phyloP scores from a whole-genome alignment of 2,329 filamentous ascomycete genomes.

The Gremmenia infestans region DNA sequence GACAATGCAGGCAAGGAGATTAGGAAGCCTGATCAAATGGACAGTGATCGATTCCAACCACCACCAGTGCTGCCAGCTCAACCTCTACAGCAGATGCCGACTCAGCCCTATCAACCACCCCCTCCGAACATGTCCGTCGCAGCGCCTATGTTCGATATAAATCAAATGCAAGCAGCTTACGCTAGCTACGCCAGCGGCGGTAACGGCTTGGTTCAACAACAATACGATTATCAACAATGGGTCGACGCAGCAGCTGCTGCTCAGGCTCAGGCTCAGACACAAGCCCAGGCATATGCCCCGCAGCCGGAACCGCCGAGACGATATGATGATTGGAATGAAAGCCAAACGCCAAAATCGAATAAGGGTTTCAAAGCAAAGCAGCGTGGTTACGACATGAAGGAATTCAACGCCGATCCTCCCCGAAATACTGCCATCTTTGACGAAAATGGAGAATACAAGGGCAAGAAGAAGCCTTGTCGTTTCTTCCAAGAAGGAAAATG shows the following conservation, averaged over 20 bases:
- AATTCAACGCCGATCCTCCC: slow-evolving; percentile 5
- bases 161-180: slow-evolving; percentile 24
- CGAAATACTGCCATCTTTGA: slow-evolving; percentile 19
- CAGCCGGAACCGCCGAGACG: slow-evolving; percentile 16
- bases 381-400: slow-evolving; percentile 15
- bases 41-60: slow-evolving; percentile 20
- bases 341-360: not conserved
- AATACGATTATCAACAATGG: slow-evolving; percentile 23
- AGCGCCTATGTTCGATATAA: slow-evolving; percentile 16
- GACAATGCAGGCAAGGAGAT: slow-evolving; percentile 37
- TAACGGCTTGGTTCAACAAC: slow-evolving; percentile 11
- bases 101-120: slow-evolving; percentile 15
- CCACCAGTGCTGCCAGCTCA: slow-evolving; percentile 28
- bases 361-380: slow-evolving; percentile 9
- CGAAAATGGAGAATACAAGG: slow-evolving; percentile 35
- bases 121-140: slow-evolving; percentile 9
- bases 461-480: slow-evolving; percentile 63
- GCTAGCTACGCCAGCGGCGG: slow-evolving; percentile 20
- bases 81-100: slow-evolving; percentile 13
- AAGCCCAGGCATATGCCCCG: slow-evolving; percentile 10
- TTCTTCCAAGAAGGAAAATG: slow-evolving; percentile 70
- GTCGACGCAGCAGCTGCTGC: not conserved
- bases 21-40: slow-evolving; percentile 34
- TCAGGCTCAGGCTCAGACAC: slow-evolving; percentile 13
- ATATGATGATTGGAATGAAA: slow-evolving; percentile 18